A percentile compares a stretch with the other conserved stretches of the same genome.
Evolutionary conservation across 192 early-diverging fungal genomes (phyloP).

Genomic region (Coemansia sp.): DNA sequence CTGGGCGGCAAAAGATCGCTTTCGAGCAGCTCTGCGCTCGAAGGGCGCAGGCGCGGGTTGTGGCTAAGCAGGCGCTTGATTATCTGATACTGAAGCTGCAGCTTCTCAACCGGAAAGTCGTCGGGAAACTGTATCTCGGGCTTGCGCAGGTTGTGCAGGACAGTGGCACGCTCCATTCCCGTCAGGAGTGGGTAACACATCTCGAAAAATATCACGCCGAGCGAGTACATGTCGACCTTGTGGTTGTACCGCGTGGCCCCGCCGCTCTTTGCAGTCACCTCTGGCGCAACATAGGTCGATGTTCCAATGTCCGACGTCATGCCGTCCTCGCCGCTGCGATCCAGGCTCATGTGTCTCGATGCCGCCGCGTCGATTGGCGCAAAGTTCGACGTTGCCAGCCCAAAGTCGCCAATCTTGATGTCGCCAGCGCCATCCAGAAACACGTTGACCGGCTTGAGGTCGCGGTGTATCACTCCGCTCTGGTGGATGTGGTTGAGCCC

Average conservation of each 20-base stretch:
- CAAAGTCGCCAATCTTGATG: conserved; percentile 93
- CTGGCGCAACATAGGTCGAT: conserved; percentile 80
- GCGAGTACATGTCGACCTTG: conserved; percentile 86
- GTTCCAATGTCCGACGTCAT: conserved; percentile 84
- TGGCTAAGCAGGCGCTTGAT: conserved; percentile 72
- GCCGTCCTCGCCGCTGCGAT: conserved; percentile 54
- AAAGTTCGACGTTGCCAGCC: conserved; percentile 68
- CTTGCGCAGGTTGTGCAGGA: conserved; percentile 60
- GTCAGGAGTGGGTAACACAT: conserved; percentile 83
- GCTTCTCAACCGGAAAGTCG: conserved; percentile 63
- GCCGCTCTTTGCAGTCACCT: conserved; percentile 40
- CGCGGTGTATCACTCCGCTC: conserved; percentile 74
- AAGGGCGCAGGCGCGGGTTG: conserved; percentile 70
- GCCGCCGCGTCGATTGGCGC: conserved; percentile 25
- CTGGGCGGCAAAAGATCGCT: conserved; percentile 77
- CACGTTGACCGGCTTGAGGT: conserved; percentile 71
- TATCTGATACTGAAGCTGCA: conserved; percentile 65
- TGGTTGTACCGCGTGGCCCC: conserved; percentile 57
- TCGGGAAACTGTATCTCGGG: conserved; percentile 36
- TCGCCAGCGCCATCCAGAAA: conserved; percentile 54
- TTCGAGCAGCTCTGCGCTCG: conserved; percentile 76
- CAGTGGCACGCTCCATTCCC: conserved; percentile 79
- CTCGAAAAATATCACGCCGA: conserved; percentile 94
- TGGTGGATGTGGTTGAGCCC: conserved; percentile 86
- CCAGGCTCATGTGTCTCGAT: conserved; percentile 21